Evolutionary conservation across 129 eudicot species (phyloP), one percentile per base, ranked within the genome.

Genomic region (Pseudognaphalium luteoalbum): DNA sequence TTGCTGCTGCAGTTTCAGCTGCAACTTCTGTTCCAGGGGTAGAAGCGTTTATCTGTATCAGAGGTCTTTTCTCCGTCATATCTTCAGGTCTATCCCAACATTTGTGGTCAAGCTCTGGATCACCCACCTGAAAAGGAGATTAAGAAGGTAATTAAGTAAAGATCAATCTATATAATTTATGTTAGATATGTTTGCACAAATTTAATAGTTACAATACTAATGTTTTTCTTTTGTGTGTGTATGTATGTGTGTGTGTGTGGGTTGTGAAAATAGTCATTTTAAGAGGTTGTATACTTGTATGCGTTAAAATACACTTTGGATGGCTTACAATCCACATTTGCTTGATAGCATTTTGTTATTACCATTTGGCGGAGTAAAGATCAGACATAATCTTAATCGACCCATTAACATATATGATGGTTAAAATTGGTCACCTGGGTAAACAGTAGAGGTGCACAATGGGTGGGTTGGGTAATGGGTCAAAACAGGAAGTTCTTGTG

Each of bases 71-170:
- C 81, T 86, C 96, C 0, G 76, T 89, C 99, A 94, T 94, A 61
- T 75, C 87, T 83, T 94, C 99, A 19, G 99, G 99, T 68, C 97
- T 80, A 58, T 91, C 82, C 99, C 99, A 94, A 66, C 99, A 94
- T 66, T 74, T 83, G 79, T 94, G 99, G 84, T 94, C 99, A 66
- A 77, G 59, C 19, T 77, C 83, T 19, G 99, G 96, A 79, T 84
- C 91, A 41, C 99, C 99, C 42, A 94, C 99, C 96, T 93, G 88
- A 56, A 17, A 16, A 16, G 9, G 9, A 6, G 8, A 35, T 35
- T 35, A 35, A 35, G 41, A 35, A 35, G 41, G 41, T 0, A 35
- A 35, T 35, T 35, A 35, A 35, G 41, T 35, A 35, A 35, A 35
- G 6, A 2, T 35, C 41, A 35, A 35, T 6, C 7, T 35, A 35